Evolutionary conservation across 805 yeast genomes (phyloP).

Genomic region (Metschnikowia kofuensis): DNA sequence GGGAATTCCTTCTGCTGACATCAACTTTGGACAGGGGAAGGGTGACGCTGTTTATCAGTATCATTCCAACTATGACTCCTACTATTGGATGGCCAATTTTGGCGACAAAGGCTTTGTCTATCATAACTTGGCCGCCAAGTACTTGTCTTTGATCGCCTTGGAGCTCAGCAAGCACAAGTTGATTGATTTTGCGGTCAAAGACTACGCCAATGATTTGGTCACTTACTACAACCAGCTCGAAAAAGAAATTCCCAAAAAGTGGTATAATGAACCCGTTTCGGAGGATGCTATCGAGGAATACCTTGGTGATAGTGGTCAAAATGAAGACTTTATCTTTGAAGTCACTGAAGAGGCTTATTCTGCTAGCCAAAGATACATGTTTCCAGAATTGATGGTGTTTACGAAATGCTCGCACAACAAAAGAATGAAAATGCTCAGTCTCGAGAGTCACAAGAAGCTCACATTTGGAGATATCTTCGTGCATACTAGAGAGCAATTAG

Average conservation of each 20-base stretch:
- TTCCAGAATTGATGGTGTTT: slow-evolving; percentile 16
- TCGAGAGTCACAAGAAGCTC: slow-evolving; percentile 10
- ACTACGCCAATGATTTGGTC: slow-evolving; percentile 46
- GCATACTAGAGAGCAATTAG: slow-evolving; percentile 24
- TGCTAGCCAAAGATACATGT: slow-evolving; percentile 3
- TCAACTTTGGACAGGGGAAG: slow-evolving; percentile 28
- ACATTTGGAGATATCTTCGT: slow-evolving; percentile 26
- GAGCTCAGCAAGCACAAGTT: slow-evolving; percentile 58
- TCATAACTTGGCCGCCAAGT: slow-evolving; percentile 59
- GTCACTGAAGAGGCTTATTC: slow-evolving; percentile 8
- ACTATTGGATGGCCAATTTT: slow-evolving; percentile 50
- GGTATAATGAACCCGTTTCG: slow-evolving; percentile 25
- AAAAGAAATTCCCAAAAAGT: slow-evolving; percentile 31
- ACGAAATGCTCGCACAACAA: slow-evolving; percentile 10
- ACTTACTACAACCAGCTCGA: slow-evolving; percentile 32
- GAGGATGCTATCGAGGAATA: slow-evolving; percentile 5
- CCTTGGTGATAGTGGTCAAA: slow-evolving; percentile 8
- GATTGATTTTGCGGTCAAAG: slow-evolving; percentile 43
- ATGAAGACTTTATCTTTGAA: slow-evolving; percentile 13
- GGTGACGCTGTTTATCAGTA: slow-evolving; percentile 53
- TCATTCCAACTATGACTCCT: slow-evolving; percentile 59
- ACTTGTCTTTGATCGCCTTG: slow-evolving; percentile 53
- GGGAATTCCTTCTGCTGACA: slow-evolving; percentile 60
- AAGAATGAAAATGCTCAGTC: slow-evolving; percentile 5
- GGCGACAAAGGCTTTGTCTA: slow-evolving; percentile 51